phyloP scores from a whole-genome alignment of 495 filamentous ascomycete genomes.

The Hyphodiscus hymeniophilus region DNA sequence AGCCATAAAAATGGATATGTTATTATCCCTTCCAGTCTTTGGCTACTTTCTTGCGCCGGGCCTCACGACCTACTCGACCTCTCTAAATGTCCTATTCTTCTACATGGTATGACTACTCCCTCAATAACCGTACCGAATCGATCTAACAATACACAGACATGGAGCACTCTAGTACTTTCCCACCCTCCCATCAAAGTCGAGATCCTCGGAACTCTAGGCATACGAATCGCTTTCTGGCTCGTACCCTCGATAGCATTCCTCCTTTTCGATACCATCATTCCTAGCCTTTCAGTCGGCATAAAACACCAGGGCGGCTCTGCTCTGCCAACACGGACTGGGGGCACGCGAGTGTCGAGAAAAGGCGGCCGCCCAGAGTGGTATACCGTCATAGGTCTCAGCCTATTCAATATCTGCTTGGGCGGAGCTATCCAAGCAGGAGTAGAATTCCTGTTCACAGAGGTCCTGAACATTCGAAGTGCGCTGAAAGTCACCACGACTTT shows the following conservation, averaged over 20 bases:
- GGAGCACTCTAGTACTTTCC: slow-evolving; percentile 73
- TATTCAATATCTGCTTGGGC: slow-evolving; percentile 59
- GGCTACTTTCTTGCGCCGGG: slow-evolving; percentile 49
- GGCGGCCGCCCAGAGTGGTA: slow-evolving; percentile 28
- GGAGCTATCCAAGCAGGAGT: slow-evolving; percentile 46
- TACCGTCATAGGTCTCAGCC: slow-evolving; percentile 42
- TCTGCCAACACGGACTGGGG: slow-evolving; percentile 49
- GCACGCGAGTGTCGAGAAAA: slow-evolving; percentile 22
- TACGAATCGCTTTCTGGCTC: slow-evolving; percentile 66
- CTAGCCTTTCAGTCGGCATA: slow-evolving; percentile 53
- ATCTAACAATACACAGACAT: slow-evolving; percentile 38
- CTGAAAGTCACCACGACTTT: slow-evolving; percentile 49
- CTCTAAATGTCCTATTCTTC: slow-evolving; percentile 81
- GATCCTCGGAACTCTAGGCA: slow-evolving; percentile 54
- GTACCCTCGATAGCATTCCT: slow-evolving; percentile 68
- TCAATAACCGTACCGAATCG: neutral
- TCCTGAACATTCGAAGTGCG: slow-evolving; percentile 43
- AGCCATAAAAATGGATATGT: slow-evolving; percentile 40
- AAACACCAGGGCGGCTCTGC: slow-evolving; percentile 61
- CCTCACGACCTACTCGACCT: slow-evolving; percentile 61
- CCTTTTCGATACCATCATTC: slow-evolving; percentile 60
- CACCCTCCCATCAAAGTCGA: slow-evolving; percentile 72
- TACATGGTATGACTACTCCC: slow-evolving; percentile 40
- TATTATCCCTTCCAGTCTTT: slow-evolving; percentile 64
- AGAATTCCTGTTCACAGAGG: slow-evolving; percentile 45